phyloP scores from a whole-genome alignment of 352 stramenopile genomes.

The Phytopythium montanum region DNA sequence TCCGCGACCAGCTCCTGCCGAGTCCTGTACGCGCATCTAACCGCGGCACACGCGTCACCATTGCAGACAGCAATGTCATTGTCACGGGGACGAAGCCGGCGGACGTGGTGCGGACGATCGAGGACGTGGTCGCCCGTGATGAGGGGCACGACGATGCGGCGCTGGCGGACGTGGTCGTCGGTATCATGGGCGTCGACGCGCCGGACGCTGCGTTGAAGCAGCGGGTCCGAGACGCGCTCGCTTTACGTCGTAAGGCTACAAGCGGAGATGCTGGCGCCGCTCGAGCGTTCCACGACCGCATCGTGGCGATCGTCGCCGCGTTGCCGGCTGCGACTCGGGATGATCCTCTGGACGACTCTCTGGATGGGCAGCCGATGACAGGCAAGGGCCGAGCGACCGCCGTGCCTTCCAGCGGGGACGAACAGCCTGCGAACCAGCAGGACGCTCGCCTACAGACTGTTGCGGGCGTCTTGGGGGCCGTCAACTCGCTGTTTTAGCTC shows the following conservation, averaged over 20 bases:
- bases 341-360: background rate
- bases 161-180: background rate
- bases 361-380: background rate
- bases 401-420: too few species aligned
- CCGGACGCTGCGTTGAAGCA: background rate
- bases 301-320: background rate
- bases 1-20: slow-evolving; percentile 1
- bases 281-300: slow-evolving; percentile 1
- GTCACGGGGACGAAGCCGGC: background rate
- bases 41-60: background rate
- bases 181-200: slow-evolving; percentile 1
- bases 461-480: background rate
- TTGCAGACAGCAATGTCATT: slow-evolving; percentile 4
- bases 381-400: background rate
- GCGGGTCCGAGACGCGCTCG: background rate
- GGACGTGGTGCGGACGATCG: background rate
- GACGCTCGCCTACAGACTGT: background rate
- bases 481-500: background rate
- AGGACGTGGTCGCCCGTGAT: background rate
- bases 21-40: background rate
- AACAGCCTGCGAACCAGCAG: background rate
- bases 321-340: background rate
- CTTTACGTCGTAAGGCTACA: background rate
- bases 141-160: background rate
- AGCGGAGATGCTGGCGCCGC: background rate